Conservation (phyloP, 2,329 filamentous ascomycete genomes). For the Aspergillus sp. region DNA sequence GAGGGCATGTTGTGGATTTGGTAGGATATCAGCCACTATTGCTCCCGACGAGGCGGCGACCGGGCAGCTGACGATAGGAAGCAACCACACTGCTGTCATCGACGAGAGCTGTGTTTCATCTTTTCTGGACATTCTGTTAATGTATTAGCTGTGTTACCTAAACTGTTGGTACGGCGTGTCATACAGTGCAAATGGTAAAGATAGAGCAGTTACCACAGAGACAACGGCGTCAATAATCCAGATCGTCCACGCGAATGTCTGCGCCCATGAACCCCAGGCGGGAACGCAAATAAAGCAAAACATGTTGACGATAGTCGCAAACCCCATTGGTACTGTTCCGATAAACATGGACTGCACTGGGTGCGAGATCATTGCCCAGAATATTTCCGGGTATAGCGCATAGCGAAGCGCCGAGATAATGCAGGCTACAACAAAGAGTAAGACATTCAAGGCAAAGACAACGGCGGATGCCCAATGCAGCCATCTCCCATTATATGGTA, state of each 20-base stretch:
- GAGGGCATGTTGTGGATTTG: conserved; percentile 56
- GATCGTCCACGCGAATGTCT: conserved; percentile 55
- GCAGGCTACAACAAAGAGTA: conserved; percentile 36
- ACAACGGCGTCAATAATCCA: conserved; percentile 60
- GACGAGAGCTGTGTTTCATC: conserved; percentile 44
- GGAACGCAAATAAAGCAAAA: conserved; percentile 60
- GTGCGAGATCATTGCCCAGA: conserved; percentile 64
- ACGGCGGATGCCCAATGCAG: conserved; percentile 40
- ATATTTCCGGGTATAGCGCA: conserved; percentile 64
- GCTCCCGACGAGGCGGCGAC: conserved; percentile 66
- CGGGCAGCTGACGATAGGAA: conserved; percentile 67
- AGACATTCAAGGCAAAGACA: conserved; percentile 37
- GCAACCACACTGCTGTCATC: conserved; percentile 66
- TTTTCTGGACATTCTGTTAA: conserved; percentile 23
- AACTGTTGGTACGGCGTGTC: not conserved
- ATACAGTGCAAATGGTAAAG: conserved; percentile 59
- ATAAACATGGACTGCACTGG: conserved; percentile 68
- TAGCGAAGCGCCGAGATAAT: conserved; percentile 61
- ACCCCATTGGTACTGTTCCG: conserved; percentile 67
- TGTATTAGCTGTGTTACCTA: not conserved
- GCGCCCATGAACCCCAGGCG: conserved; percentile 60
- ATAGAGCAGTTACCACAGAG: conserved; percentile 55
- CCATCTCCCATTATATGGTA: conserved; percentile 41
- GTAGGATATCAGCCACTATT: conserved; percentile 60
- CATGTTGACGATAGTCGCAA: conserved; percentile 68